phyloP scores from a whole-genome alignment of 176 grass and related monocot genomes.

The Aegilops bicornis region DNA sequence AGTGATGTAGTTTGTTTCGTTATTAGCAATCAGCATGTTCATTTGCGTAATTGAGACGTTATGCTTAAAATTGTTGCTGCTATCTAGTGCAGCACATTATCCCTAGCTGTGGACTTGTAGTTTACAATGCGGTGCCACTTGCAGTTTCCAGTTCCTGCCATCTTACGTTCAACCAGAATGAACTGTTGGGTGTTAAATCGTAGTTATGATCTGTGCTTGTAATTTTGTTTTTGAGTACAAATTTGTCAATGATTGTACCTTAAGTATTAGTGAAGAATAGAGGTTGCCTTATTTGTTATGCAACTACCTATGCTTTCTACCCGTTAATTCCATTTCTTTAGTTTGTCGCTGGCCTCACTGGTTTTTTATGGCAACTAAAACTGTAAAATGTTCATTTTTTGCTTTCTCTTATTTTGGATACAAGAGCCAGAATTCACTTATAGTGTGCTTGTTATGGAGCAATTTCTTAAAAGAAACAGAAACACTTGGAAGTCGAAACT shows the following conservation, averaged over 20 bases:
- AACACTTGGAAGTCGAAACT: neutral
- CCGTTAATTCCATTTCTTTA: neutral
- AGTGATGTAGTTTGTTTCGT: neutral
- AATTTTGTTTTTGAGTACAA: neutral
- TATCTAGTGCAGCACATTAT: neutral
- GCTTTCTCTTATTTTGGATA: neutral
- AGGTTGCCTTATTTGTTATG: constrained; percentile 9
- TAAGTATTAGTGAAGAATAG: neutral
- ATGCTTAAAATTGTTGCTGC: neutral
- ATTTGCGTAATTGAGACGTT: neutral
- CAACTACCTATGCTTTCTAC: neutral
- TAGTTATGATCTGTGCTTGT: neutral
- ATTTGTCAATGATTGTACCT: neutral
- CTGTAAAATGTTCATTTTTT: neutral
- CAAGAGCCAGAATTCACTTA: neutral
- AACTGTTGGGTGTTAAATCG: neutral
- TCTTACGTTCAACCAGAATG: neutral
- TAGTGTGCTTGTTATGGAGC: neutral
- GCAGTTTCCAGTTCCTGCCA: neutral
- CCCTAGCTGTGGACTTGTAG: neutral
- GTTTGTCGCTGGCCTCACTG: neutral
- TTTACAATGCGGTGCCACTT: neutral
- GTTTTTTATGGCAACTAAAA: neutral
- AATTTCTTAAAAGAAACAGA: neutral
- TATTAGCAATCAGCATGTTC: neutral